Percentiles rank a stretch among this genome's conserved stretches.
Conservation (phyloP, 2,329 filamentous ascomycete genomes). For the Cladobotryum mycophilum region DNA sequence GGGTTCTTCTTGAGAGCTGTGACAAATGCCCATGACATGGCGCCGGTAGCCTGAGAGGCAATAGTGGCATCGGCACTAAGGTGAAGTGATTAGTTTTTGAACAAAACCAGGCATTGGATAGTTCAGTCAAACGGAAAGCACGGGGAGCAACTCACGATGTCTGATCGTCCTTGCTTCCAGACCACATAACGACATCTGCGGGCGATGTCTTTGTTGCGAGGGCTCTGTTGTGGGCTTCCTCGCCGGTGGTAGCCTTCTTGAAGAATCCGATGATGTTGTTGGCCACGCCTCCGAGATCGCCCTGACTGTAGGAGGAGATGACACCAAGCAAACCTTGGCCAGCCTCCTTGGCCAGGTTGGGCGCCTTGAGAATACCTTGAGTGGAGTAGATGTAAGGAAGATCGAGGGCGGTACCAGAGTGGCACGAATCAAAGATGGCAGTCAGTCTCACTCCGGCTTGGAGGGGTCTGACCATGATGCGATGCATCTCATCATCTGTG, state of each 20-base stretch:
- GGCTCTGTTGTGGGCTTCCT: conserved; percentile 74
- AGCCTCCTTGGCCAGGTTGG: conserved; percentile 61
- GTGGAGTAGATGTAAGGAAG: conserved; percentile 65
- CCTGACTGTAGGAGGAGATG: conserved; percentile 54
- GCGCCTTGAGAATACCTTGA: conserved; percentile 62
- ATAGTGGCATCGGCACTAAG: conserved; percentile 86
- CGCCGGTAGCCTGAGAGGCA: conserved; percentile 81
- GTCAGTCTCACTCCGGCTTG: conserved; percentile 52
- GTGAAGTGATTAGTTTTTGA: neutral
- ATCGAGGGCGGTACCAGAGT: conserved; percentile 61
- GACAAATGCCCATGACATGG: conserved; percentile 98
- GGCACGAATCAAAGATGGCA: conserved; percentile 60
- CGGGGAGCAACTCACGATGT: conserved; percentile 63
- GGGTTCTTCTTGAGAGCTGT: conserved; percentile 90
- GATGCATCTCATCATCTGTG: conserved; percentile 77
- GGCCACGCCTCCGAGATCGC: conserved; percentile 78
- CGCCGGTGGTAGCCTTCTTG: conserved; percentile 79
- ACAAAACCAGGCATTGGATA: no score
- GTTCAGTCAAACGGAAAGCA: conserved; percentile 12
- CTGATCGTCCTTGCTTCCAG: conserved; percentile 92
- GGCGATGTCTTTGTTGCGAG: conserved; percentile 86
- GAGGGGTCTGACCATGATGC: conserved; percentile 59
- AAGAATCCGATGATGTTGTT: conserved; percentile 75
- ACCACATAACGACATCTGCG: conserved; percentile 96
- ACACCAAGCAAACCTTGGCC: conserved; percentile 57